Base-by-base conservation (phyloP, 23 red algal species). In the Pyropia haitanensis region DNA sequence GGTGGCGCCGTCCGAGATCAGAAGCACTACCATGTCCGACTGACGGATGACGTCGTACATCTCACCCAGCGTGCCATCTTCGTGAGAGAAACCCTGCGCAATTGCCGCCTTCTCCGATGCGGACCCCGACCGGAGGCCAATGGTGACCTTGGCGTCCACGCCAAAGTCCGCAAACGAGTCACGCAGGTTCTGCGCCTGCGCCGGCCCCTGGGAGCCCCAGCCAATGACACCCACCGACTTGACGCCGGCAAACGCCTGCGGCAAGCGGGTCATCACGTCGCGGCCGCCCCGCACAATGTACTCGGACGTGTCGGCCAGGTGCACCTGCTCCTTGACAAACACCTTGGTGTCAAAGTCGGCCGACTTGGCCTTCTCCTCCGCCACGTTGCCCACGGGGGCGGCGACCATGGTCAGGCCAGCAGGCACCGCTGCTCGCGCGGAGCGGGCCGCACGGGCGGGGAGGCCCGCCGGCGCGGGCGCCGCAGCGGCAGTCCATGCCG, bases 181-280 rank as follows among this genome's bases (percentile, higher is more conserved):
- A 14, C 83, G 54, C 68, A 96, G 67, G 49, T 96, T 96, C 73
- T 96, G 92, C n/a, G 92, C 68, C 68, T 96, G 92, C 6, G 92
- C 92, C 23, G 92, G 92, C 15, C 84, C 92, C 55, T 96, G 92
- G 53, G 84, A 90, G 50, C 92, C 92, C 92, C 92, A 96, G 29
- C 92, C 92, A 34, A 96, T 89, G 56, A 96, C 92, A 50, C 92
- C 92, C 33, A 96, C 79, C 28, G 82, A 69, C 52, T 88, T 88
- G 48, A 96, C 72, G 55, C 80, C 80, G 4, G 65, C 56, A 63
- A 96, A 90, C 12, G 92, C 92, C 1, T 18, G 23, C 2, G 78
- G 78, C 25, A 96, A 79, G 51, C 25, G 27, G 34, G 65, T 60
- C 56, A 96, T 90, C 16, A 86, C 73, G 57, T 89, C 78, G n/a